Evolutionary conservation across 768 basidiomycete genomes (phyloP).

Genomic region (Lyophyllum decastes): DNA sequence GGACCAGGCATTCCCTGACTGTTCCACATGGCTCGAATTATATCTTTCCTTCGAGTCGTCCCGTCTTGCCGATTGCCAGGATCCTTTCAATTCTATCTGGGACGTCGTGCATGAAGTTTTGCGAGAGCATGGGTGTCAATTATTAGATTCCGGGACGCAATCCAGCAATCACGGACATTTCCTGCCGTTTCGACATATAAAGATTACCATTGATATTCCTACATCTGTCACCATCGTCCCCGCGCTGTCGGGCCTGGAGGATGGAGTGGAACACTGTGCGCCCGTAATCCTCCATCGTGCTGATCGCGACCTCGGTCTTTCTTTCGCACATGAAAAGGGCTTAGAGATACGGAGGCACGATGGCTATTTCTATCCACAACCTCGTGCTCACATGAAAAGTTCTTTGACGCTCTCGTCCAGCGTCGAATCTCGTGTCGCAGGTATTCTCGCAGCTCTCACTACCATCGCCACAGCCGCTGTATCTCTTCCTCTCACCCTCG

Average conservation of each 20-base stretch:
- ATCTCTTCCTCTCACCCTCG: conserved; percentile 35
- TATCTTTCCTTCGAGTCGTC: conserved; percentile 44
- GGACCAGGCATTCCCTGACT: conserved; percentile 36
- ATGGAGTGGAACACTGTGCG: neutral
- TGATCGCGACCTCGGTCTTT: conserved; percentile 34
- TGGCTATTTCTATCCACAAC: neutral
- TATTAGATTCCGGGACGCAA: conserved; percentile 17
- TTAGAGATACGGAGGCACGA: conserved; percentile 12
- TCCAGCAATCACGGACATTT: conserved; percentile 1
- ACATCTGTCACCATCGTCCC: conserved; percentile 20
- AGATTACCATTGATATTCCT: conserved; percentile 10
- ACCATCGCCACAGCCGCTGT: conserved; percentile 28
- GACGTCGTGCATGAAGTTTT: conserved; percentile 41
- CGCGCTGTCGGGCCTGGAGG: neutral
- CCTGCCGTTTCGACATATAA: conserved; percentile 13
- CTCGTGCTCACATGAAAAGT: neutral
- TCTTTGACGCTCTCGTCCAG: neutral
- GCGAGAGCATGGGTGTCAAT: conserved; percentile 43
- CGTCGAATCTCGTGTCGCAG: conserved; percentile 7
- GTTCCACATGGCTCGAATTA: conserved; percentile 46
- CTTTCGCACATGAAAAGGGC: conserved; percentile 26
- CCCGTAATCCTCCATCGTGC: conserved; percentile 20
- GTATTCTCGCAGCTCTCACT: conserved; percentile 20
- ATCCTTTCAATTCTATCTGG: conserved; percentile 39
- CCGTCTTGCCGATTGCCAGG: conserved; percentile 11